Conservation (phyloP, 2,329 filamentous ascomycete species). For the Fusarium neocosmosporiellum region DNA sequence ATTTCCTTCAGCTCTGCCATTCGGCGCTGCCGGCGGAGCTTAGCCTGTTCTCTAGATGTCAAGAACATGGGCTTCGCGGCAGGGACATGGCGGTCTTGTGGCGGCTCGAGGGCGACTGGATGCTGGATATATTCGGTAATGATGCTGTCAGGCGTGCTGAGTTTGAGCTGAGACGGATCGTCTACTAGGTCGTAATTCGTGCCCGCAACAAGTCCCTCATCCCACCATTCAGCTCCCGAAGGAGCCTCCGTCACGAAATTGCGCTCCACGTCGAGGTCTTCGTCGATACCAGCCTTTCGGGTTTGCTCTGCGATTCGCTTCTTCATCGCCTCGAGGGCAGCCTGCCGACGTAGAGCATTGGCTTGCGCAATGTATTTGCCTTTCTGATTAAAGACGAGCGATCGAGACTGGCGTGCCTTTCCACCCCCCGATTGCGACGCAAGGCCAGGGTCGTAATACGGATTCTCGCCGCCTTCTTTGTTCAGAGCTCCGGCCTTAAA, state of each 20-base stretch:
- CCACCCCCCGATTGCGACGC: constrained; percentile 66
- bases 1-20: constrained; percentile 96
- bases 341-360: constrained; percentile 87
- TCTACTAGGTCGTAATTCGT: constrained; percentile 79
- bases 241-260: constrained; percentile 87
- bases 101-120: constrained; percentile 88
- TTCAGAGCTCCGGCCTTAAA: constrained; percentile 33
- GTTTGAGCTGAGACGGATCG: constrained; percentile 73
- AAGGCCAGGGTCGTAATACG: constrained; percentile 81
- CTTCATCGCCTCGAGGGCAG: constrained; percentile 92
- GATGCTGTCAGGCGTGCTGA: constrained; percentile 83
- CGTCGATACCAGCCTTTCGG: constrained; percentile 91
- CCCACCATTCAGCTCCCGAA: constrained; percentile 97
- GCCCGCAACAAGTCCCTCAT: constrained; percentile 85
- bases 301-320: constrained; percentile 89
- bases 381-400: constrained; percentile 91
- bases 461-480: constrained; percentile 63
- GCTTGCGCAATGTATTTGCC: constrained; percentile 98
- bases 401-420: constrained; percentile 76
- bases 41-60: constrained; percentile 90
- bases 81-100: constrained; percentile 86
- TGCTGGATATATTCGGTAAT: constrained; percentile 94
- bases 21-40: constrained; percentile 87
- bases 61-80: constrained; percentile 90
- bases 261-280: constrained; percentile 89